A percentile compares a stretch with the other conserved stretches of the same genome.
phyloP scores from a whole-genome alignment of 495 filamentous ascomycete genomes.

The Poronia punctata region DNA sequence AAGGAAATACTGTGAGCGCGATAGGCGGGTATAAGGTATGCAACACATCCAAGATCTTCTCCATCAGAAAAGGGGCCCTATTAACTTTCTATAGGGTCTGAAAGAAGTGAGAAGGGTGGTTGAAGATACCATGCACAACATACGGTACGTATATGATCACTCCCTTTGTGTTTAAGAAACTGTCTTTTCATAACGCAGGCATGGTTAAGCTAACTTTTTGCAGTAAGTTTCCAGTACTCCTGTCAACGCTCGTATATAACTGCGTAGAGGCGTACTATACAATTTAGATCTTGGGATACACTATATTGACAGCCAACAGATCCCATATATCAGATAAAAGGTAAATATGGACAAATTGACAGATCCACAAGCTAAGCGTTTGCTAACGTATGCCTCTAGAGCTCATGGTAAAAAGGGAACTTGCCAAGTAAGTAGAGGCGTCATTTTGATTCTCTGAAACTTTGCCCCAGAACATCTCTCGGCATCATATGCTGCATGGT shows the following conservation, averaged over 20 bases:
- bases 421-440: slow-evolving; percentile 79
- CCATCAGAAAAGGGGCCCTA: background rate
- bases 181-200: too few relatives aligned
- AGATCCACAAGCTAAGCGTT: background rate
- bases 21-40: slow-evolving; percentile 56
- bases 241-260: too few relatives aligned
- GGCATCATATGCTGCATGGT: too few relatives aligned
- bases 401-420: slow-evolving; percentile 96
- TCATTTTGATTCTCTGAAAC: too few relatives aligned
- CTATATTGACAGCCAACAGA: slow-evolving; percentile 8
- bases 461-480: too few relatives aligned
- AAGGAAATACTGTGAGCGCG: slow-evolving; percentile 88
- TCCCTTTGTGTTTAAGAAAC: too few relatives aligned
- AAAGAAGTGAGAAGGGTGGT: slow-evolving; percentile 89
- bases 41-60: background rate
- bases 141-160: slow-evolving; percentile 52
- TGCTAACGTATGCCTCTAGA: slow-evolving; percentile 36
- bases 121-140: slow-evolving; percentile 94
- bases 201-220: too few relatives aligned
- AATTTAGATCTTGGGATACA: background rate
- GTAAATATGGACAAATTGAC: background rate
- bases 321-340: slow-evolving; percentile 86
- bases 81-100: slow-evolving; percentile 62
- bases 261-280: background rate
- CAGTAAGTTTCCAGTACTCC: too few relatives aligned